phyloP scores from a whole-genome alignment of 2,329 filamentous ascomycete species.

The Aspergillus novofumigatus region DNA sequence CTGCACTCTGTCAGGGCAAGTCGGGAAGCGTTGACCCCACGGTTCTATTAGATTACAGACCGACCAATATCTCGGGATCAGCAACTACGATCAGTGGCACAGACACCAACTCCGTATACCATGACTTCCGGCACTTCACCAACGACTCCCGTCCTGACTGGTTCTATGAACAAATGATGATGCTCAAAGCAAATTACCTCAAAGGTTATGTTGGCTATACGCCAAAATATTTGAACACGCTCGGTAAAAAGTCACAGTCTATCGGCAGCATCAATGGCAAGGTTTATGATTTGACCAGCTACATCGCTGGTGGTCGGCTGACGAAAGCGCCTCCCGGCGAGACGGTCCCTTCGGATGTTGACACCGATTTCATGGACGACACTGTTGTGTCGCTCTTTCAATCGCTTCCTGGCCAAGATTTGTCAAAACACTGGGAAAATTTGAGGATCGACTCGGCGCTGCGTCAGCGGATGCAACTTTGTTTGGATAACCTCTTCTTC shows the following conservation, averaged over 20 bases:
- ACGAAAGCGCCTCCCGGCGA: constrained; percentile 56
- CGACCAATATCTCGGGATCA: constrained; percentile 67
- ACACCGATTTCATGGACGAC: constrained; percentile 76
- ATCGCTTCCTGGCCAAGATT: constrained; percentile 68
- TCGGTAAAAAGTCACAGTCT: constrained; percentile 60
- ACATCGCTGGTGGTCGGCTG: constrained; percentile 69
- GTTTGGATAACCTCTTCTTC: constrained; percentile 92
- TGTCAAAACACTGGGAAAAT: constrained; percentile 77
- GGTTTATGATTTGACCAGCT: constrained; percentile 87
- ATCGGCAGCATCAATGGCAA: constrained; percentile 75
- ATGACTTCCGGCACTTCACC: constrained; percentile 84
- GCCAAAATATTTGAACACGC: constrained; percentile 66
- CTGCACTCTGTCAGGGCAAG: constrained; percentile 78
- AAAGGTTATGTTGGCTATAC: constrained; percentile 87
- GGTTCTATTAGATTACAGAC: constrained; percentile 81
- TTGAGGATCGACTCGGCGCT: constrained; percentile 56
- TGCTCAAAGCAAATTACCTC: constrained; percentile 71
- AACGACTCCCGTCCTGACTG: constrained; percentile 83
- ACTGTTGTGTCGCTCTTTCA: constrained; percentile 74
- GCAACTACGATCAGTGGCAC: constrained; percentile 60
- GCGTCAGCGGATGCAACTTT: constrained; percentile 69
- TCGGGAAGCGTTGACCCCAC: constrained; percentile 61
- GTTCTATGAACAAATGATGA: constrained; percentile 84
- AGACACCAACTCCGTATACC: constrained; percentile 75
- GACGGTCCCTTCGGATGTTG: constrained; percentile 44